A percentile compares a stretch with the other conserved stretches of the same genome.
These are phyloP conservation scores for Leptographium lundbergii DNA, from an alignment of 2,329 filamentous ascomycete species.

Conservation along the genomic window DNA sequence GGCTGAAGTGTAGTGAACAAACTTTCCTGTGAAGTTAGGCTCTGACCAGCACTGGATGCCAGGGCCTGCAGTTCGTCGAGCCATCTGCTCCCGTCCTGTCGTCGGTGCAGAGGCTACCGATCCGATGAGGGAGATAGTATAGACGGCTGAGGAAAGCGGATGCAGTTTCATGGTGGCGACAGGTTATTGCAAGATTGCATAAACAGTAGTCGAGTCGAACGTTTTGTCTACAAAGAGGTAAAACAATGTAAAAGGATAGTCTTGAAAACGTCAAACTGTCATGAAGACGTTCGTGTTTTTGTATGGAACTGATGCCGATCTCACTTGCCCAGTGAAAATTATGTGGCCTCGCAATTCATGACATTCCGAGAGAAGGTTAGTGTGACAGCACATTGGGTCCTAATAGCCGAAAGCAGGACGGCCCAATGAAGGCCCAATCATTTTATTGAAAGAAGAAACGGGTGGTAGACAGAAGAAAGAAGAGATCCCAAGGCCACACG, in stretches of 20 bases:
- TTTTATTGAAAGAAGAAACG: background rate
- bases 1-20: conserved; percentile 3
- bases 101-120: background rate
- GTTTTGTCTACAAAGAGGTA: background rate
- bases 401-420: background rate
- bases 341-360: too few relatives aligned
- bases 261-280: background rate
- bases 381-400: background rate
- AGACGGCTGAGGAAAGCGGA: background rate
- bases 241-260: background rate
- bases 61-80: background rate
- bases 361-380: background rate
- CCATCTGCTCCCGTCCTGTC: background rate
- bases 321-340: background rate
- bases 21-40: conserved; percentile 2
- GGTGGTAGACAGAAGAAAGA: background rate
- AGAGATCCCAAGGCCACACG: background rate
- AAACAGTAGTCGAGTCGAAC: background rate
- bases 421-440: background rate
- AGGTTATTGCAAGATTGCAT: background rate
- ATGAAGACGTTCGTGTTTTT: background rate
- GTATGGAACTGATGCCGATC: background rate
- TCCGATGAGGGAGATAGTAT: background rate
- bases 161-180: background rate
- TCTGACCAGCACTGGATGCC: conserved; percentile 5